phyloP scores from a whole-genome alignment of 306 rosid genomes.

The Casuarina glauca region DNA sequence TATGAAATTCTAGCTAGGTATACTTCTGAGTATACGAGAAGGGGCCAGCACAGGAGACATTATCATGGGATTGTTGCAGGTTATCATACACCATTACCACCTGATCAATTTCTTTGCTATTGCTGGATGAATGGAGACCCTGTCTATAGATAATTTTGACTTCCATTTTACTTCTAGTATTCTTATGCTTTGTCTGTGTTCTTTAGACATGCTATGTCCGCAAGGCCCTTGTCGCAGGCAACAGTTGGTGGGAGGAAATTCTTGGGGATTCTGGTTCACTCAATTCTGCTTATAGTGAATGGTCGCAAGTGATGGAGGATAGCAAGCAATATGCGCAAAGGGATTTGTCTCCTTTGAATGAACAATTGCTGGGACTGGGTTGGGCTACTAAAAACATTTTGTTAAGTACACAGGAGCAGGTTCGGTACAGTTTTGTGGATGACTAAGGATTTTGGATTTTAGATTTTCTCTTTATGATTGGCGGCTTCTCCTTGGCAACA shows the following conservation, averaged over 20 bases:
- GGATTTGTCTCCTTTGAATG: slow-evolving; percentile 44
- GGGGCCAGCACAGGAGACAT: slow-evolving; percentile 56
- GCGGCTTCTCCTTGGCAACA: background rate
- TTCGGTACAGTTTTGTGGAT: slow-evolving; percentile 58
- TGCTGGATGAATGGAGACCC: slow-evolving; percentile 7
- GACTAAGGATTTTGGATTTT: slow-evolving; percentile 31
- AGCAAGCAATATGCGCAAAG: slow-evolving; percentile 53
- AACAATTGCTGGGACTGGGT: slow-evolving; percentile 56
- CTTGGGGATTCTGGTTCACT: slow-evolving; percentile 32
- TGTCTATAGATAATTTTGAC: background rate
- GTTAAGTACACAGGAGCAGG: slow-evolving; percentile 56
- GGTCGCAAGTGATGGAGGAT: slow-evolving; percentile 60
- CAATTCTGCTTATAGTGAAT: slow-evolving; percentile 44
- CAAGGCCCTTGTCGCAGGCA: slow-evolving; percentile 39
- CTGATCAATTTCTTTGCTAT: slow-evolving; percentile 1
- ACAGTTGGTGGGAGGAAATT: slow-evolving; percentile 35
- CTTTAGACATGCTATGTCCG: slow-evolving; percentile 72
- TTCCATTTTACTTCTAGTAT: too few relatives aligned
- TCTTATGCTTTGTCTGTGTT: background rate
- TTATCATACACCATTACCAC: slow-evolving; percentile 17
- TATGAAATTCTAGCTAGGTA: slow-evolving; percentile 43
- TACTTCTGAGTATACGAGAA: slow-evolving; percentile 78
- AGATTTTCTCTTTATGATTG: too few relatives aligned
- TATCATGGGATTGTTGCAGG: slow-evolving; percentile 79
- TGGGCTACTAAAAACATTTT: slow-evolving; percentile 72